phyloP scores from a whole-genome alignment of 257 asterid species.

The Nicotiana sylvestris region DNA sequence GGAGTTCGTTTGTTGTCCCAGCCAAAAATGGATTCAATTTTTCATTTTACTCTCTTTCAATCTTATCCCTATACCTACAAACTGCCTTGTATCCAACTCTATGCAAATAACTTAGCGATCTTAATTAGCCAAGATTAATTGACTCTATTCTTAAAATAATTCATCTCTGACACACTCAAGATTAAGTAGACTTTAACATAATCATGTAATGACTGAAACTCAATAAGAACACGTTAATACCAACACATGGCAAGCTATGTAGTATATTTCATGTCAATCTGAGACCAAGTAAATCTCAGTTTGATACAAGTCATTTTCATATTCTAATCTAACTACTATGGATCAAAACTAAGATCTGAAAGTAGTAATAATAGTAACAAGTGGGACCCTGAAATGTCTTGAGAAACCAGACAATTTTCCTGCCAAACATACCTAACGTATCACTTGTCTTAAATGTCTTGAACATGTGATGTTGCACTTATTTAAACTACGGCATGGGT shows the following conservation, averaged over 20 bases:
- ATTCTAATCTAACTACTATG: background rate
- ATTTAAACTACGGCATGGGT: too few relatives aligned
- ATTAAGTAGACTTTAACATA: background rate
- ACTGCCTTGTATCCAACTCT: background rate
- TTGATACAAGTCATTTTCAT: background rate
- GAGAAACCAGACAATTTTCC: background rate
- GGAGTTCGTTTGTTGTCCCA: too few relatives aligned
- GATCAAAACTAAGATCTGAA: background rate
- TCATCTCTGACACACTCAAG: background rate
- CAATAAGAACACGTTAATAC: background rate
- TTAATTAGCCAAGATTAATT: background rate
- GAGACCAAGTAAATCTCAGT: background rate
- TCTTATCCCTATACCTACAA: background rate
- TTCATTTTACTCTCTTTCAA: background rate
- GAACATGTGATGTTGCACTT: conserved; percentile 4
- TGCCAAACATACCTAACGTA: background rate
- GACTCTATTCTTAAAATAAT: background rate
- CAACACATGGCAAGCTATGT: background rate
- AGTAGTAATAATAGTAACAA: background rate
- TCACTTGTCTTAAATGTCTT: background rate
- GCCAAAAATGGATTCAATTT: background rate
- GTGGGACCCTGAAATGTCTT: background rate
- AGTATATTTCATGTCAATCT: background rate
- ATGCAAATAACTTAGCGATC: background rate
- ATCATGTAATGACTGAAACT: background rate